Evolutionary conservation across 176 grass and related monocot species (phyloP).

Genomic region (Urochloa ruziziensis): DNA sequence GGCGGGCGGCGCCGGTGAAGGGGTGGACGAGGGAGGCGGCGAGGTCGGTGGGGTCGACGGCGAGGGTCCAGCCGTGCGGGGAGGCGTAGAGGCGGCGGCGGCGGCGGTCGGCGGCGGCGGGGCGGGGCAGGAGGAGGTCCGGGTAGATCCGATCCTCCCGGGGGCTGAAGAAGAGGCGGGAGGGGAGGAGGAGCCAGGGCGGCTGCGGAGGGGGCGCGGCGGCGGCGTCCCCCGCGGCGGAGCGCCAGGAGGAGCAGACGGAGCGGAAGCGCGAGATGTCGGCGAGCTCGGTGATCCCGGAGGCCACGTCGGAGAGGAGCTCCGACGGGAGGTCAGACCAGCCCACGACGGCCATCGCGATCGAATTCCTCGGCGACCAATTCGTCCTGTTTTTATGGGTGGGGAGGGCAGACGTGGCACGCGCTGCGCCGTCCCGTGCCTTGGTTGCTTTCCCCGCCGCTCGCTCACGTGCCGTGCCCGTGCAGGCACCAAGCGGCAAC

Average conservation of each 20-base stretch:
- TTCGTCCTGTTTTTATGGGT: neutral
- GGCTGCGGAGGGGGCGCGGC: constrained; percentile 25
- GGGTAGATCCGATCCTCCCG: constrained; percentile 54
- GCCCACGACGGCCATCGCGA: constrained; percentile 30
- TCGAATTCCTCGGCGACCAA: neutral
- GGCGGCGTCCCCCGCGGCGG: constrained; percentile 23
- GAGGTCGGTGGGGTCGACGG: constrained; percentile 29
- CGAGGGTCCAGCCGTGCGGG: constrained; percentile 41
- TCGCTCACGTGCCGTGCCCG: neutral
- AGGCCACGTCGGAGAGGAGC: constrained; percentile 49
- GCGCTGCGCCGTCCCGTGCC: constrained; percentile 23
- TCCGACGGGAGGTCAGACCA: constrained; percentile 48
- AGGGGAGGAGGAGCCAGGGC: constrained; percentile 45
- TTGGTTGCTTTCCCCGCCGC: neutral
- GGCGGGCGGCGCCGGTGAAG: constrained; percentile 36
- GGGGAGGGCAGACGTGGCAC: constrained; percentile 23
- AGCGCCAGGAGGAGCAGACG: constrained; percentile 55
- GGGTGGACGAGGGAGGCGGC: constrained; percentile 43
- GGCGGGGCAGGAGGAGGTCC: constrained; percentile 27
- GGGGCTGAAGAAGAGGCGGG: constrained; percentile 45
- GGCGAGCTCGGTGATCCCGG: constrained; percentile 37
- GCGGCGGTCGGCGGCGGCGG: neutral
- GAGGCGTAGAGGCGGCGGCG: constrained; percentile 43
- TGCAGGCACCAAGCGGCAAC: neutral
- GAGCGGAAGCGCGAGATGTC: constrained; percentile 59